A percentile compares a stretch with the other conserved stretches of the same genome.
Evolutionary conservation across 345 rosid species (phyloP).

Genomic region (Turnera subulata): DNA sequence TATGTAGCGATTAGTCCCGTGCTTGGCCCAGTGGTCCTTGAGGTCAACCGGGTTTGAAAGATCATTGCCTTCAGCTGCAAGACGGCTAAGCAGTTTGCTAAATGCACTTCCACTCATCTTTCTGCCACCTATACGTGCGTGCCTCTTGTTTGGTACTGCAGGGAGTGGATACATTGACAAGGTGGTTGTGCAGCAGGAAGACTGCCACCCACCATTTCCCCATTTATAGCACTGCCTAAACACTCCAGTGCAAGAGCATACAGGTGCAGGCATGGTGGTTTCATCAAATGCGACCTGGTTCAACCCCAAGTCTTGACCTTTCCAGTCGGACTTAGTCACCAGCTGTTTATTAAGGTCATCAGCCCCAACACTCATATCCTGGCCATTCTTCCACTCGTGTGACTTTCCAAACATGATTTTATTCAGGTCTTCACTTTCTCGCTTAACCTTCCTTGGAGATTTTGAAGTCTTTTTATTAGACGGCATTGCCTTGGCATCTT

Average conservation of each 20-base stretch:
- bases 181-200: conserved; percentile 93
- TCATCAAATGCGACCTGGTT: conserved; percentile 93
- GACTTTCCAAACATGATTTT: conserved; percentile 60
- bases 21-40: conserved; percentile 34
- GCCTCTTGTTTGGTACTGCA: conserved; percentile 79
- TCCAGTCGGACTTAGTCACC: conserved; percentile 69
- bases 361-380: conserved; percentile 41
- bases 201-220: conserved; percentile 99
- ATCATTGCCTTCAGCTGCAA: conserved; percentile 47
- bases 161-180: conserved; percentile 87
- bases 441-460: conserved; percentile 63
- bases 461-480: conserved; percentile 63
- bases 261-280: conserved; percentile 84
- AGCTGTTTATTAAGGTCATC: conserved; percentile 46
- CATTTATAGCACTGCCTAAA: conserved; percentile 96
- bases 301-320: conserved; percentile 74
- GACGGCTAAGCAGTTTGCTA: conserved; percentile 89
- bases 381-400: conserved; percentile 47
- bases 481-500: conserved; percentile 50
- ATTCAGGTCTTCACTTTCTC: conserved; percentile 63
- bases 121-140: conserved; percentile 88
- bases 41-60: conserved; percentile 32
- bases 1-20: conserved; percentile 33
- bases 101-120: conserved; percentile 99
- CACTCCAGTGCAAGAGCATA: conserved; percentile 87